Conservation (phyloP, 106 monocot genomes). For the Gastrodia elata region DNA sequence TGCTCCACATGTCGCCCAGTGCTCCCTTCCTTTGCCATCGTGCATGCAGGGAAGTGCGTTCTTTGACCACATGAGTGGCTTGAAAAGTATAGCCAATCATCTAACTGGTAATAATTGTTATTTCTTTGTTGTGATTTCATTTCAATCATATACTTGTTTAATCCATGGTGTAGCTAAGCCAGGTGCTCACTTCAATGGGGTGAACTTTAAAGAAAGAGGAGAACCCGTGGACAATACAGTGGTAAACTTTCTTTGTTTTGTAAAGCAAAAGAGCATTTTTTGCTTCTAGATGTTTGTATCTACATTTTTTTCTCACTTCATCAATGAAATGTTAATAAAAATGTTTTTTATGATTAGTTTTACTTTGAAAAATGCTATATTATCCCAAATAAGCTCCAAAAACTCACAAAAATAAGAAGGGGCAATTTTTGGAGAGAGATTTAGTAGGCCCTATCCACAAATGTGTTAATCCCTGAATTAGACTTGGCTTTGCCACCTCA, state of each 20-base stretch:
- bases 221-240: not conserved
- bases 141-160: not conserved
- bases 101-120: conserved; percentile 18
- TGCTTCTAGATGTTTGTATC: not conserved
- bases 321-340: not conserved
- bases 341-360: not conserved
- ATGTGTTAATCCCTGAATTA: too few species aligned
- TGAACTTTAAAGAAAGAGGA: conserved; percentile 13
- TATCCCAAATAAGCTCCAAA: too few species aligned
- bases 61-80: not conserved
- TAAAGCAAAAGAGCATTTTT: not conserved
- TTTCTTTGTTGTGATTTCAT: not conserved
- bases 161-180: not conserved
- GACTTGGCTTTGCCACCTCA: too few species aligned
- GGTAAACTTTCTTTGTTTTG: not conserved
- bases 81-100: not conserved
- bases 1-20: conserved; percentile 10
- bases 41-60: conserved; percentile 8
- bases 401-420: too few species aligned
- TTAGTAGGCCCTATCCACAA: too few species aligned
- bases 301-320: not conserved
- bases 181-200: conserved; percentile 13
- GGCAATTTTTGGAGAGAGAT: too few species aligned
- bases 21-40: conserved; percentile 5
- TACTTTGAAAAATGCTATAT: too few species aligned